A percentile compares a stretch with the other conserved stretches of the same genome.
Conservation (phyloP, 441 rosid genomes). For the Cnidoscolus chayamansa region DNA sequence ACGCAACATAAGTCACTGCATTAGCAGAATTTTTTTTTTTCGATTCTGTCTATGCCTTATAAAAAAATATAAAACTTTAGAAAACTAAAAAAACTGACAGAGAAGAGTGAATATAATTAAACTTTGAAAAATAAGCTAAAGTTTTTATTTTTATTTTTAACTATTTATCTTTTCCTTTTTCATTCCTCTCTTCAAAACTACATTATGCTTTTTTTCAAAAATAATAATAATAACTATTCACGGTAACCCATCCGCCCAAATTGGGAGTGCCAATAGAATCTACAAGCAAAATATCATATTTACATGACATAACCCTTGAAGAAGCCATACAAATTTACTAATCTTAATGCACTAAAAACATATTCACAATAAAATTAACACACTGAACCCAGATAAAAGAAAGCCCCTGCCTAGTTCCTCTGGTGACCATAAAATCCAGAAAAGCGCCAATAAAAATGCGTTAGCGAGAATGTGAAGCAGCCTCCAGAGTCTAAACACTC, state of each 20-base stretch:
- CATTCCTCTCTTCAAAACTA: background rate
- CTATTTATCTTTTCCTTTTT: background rate
- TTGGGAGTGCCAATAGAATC: constrained; percentile 5
- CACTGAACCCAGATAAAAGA: background rate
- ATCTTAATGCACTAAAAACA: background rate
- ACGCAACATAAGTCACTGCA: too few species aligned
- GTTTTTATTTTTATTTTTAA: too few species aligned
- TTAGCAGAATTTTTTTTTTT: too few species aligned
- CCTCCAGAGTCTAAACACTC: background rate
- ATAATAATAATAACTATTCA: background rate
- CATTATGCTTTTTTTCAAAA: background rate
- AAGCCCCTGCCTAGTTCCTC: background rate
- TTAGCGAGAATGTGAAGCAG: background rate
- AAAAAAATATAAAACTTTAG: too few species aligned
- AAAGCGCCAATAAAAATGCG: background rate
- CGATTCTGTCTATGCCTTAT: too few species aligned
- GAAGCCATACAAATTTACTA: background rate
- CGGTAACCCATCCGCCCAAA: background rate
- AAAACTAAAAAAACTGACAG: too few species aligned
- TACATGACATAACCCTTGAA: constrained; percentile 18
- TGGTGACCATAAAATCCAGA: background rate
- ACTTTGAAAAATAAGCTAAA: too few species aligned
- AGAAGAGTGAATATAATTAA: too few species aligned
- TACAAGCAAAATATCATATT: constrained; percentile 16
- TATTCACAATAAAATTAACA: constrained; percentile 14